Percentiles rank a stretch among this genome's conserved stretches.
Evolutionary conservation across 1,284 basidiomycete genomes (phyloP).

Genomic region (Rhodotorula sp.): DNA sequence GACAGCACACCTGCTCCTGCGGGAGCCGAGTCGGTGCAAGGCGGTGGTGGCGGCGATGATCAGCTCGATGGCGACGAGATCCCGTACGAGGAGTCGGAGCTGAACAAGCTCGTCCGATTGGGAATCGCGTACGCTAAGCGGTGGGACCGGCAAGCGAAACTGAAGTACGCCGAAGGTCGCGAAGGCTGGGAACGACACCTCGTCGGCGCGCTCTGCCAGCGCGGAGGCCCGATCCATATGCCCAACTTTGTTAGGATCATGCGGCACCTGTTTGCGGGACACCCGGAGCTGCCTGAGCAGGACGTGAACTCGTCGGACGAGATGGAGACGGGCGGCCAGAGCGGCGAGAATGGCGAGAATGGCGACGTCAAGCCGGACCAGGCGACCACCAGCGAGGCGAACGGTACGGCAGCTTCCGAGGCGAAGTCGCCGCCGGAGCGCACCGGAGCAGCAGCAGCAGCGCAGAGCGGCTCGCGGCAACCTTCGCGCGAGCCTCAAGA

Average conservation of each 20-base stretch:
- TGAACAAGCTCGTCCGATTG: slow-evolving; percentile 27
- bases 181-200: slow-evolving; percentile 40
- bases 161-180: slow-evolving; percentile 32
- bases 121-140: slow-evolving; percentile 39
- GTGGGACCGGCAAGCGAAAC: slow-evolving; percentile 41
- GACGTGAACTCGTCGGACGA: background rate
- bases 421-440: background rate
- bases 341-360: background rate
- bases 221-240: slow-evolving; percentile 33
- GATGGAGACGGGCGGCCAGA: background rate
- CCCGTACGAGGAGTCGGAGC: slow-evolving; percentile 22
- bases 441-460: background rate
- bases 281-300: slow-evolving; percentile 13
- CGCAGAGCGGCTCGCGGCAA: background rate
- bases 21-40: slow-evolving; percentile 15
- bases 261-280: slow-evolving; percentile 33
- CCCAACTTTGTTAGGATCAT: slow-evolving; percentile 30
- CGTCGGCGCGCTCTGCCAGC: slow-evolving; percentile 41
- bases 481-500: background rate
- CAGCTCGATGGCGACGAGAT: slow-evolving; percentile 6
- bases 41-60: slow-evolving; percentile 14
- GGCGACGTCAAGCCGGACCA: background rate
- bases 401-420: background rate
- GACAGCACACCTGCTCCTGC: background rate
- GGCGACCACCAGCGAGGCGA: background rate